Conservation (phyloP, 805 yeast species). For the Nakazawaea anatomiae region DNA sequence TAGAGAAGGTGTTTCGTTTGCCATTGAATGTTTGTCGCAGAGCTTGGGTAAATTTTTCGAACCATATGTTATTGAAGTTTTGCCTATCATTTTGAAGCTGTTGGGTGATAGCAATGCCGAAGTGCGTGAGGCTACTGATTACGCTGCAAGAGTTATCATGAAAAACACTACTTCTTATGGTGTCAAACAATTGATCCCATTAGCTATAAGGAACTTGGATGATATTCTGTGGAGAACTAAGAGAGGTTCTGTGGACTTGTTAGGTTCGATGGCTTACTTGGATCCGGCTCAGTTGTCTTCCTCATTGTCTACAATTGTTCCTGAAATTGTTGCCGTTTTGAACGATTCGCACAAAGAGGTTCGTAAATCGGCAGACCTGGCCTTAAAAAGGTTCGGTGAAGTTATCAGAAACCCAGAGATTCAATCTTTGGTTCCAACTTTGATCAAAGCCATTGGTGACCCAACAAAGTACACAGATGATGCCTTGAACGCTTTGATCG, state of each 20-base stretch:
- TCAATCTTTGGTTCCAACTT: conserved; percentile 79
- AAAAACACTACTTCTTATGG: conserved; percentile 87
- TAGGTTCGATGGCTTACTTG: conserved; percentile 97
- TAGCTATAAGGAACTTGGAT: conserved; percentile 79
- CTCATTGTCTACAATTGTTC: conserved; percentile 84
- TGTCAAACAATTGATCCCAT: conserved; percentile 83
- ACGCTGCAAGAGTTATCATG: conserved; percentile 87
- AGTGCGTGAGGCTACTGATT: conserved; percentile 85
- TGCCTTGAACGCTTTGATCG: conserved; percentile 79
- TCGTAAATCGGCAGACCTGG: conserved; percentile 86
- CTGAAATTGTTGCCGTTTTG: conserved; percentile 91
- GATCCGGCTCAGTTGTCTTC: conserved; percentile 92
- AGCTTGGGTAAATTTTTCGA: conserved; percentile 76
- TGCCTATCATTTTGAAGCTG: conserved; percentile 74
- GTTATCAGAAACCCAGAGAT: conserved; percentile 97
- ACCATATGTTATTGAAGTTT: conserved; percentile 85
- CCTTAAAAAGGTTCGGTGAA: conserved; percentile 89
- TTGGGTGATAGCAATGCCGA: conserved; percentile 82
- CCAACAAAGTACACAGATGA: conserved; percentile 86
- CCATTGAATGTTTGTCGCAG: conserved; percentile 78
- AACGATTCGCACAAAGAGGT: conserved; percentile 97
- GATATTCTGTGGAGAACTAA: conserved; percentile 94
- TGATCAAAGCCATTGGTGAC: conserved; percentile 91
- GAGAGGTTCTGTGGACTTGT: conserved; percentile 91
- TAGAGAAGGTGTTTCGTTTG: conserved; percentile 85